Base-by-base conservation (phyloP, 768 basidiomycete genomes). In the Rhodotorula sphaerocarpa region DNA sequence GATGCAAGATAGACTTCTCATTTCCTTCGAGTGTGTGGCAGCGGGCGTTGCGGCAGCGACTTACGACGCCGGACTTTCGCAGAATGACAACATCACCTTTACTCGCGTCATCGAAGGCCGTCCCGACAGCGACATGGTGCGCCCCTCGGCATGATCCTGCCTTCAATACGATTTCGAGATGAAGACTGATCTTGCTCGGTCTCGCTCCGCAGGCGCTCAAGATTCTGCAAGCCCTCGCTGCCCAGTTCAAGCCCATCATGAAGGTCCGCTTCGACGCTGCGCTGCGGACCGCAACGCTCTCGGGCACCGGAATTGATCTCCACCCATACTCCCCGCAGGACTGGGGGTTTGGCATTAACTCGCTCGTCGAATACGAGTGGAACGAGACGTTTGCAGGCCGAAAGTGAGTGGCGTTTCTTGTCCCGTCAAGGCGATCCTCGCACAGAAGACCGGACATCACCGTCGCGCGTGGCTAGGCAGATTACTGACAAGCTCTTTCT, bases 171-270 rank as follows among this genome's bases (percentile, higher is more conserved):
- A 34, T 31, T 5, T 16, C 7, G n/a, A 7, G 34, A 20, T 20
- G 47, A 27, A 20, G n/a, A 33, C 41, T 30, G 23, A 27, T 28
- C 25, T 5, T 48, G 34, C 12, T 18, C 50, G 2, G 2, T 45
- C 20, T 25, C 18, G 15, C 16, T 11, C 23, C 7, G 18, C 55
- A 63, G 58, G 63, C 63, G 15, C 54, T 55, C 27, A 34, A 69
- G 28, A 43, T 69, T 18, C 52, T 69, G 47, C 34, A 61, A 23
- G 63, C 55, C 2, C 34, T 69, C 44, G 67, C 67, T 0, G 67
- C 67, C 5, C 67, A 69, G 45, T 65, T 69, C 63, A 50, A 54
- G 12, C 63, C 59, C 5, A 52, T 69, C 63, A 65, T 60, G 56
- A 59, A 58, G 41, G 11, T 43, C 11, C 7, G 42, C n/a, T n/a